Evolutionary conservation across 805 yeast genomes (phyloP).

Genomic region (Kuraishia ogatae): DNA sequence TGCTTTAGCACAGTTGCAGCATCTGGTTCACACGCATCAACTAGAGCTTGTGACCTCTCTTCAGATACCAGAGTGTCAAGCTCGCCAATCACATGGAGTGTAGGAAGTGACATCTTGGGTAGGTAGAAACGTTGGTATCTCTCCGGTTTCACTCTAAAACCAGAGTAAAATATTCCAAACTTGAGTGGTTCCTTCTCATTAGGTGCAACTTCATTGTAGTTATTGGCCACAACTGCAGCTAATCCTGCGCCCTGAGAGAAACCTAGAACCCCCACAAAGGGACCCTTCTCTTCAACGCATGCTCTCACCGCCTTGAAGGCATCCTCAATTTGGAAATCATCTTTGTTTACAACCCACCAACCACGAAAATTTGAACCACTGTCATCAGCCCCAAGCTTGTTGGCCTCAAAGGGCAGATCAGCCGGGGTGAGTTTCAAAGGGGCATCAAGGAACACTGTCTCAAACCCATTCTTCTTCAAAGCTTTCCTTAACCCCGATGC

Average conservation of each 20-base stretch:
- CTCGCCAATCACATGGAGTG: constrained; percentile 81
- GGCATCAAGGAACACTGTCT: constrained; percentile 71
- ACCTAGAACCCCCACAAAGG: constrained; percentile 83
- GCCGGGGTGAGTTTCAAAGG: constrained; percentile 58
- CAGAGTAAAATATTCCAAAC: constrained; percentile 72
- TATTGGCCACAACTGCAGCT: constrained; percentile 59
- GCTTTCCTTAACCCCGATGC: constrained; percentile 83
- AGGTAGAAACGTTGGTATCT: constrained; percentile 20
- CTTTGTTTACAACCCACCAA: constrained; percentile 60
- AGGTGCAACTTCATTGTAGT: constrained; percentile 46
- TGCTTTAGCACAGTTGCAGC: constrained; percentile 50
- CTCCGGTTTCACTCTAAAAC: constrained; percentile 27
- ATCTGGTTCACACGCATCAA: constrained; percentile 38
- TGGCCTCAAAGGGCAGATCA: constrained; percentile 65
- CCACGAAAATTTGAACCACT: constrained; percentile 36
- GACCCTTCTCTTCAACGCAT: constrained; percentile 54
- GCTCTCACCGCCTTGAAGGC: constrained; percentile 41
- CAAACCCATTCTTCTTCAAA: constrained; percentile 53
- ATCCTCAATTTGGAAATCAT: constrained; percentile 22
- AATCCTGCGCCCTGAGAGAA: constrained; percentile 94
- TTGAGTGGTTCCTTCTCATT: constrained; percentile 39
- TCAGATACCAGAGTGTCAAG: constrained; percentile 80
- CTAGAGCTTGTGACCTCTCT: constrained; percentile 56
- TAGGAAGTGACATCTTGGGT: constrained; percentile 20
- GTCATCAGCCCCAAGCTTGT: constrained; percentile 33